Evolutionary conservation across 768 basidiomycete species (phyloP).

Genomic region (Boletus huronensis): DNA sequence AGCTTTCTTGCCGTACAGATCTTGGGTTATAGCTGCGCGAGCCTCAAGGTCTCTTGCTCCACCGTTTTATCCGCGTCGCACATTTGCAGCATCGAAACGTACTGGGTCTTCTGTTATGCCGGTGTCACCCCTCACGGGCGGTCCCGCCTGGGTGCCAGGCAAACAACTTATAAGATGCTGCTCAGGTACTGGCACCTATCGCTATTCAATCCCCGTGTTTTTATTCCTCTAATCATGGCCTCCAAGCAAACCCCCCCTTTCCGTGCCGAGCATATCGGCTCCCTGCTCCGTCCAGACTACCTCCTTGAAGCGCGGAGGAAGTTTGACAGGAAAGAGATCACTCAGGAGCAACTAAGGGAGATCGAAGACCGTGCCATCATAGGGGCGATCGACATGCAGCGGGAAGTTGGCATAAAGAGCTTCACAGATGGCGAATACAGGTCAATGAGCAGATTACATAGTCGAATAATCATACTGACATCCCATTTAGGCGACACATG

Average conservation of each 20-base stretch:
- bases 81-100: neutral
- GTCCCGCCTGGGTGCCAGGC: too few species aligned
- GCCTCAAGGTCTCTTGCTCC: neutral
- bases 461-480: neutral
- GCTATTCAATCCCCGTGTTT: neutral
- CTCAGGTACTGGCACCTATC: neutral
- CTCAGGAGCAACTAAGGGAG: slow-evolving; percentile 32
- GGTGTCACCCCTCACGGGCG: too few species aligned
- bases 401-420: slow-evolving; percentile 39
- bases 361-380: slow-evolving; percentile 40
- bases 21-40: neutral
- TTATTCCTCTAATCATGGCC: slow-evolving; percentile 8
- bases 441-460: slow-evolving; percentile 22
- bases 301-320: slow-evolving; percentile 37
- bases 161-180: slow-evolving; percentile 1
- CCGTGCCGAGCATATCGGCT: slow-evolving; percentile 45
- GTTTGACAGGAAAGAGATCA: slow-evolving; percentile 35
- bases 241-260: slow-evolving; percentile 37
- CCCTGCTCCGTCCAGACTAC: slow-evolving; percentile 39
- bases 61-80: neutral
- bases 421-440: slow-evolving; percentile 43
- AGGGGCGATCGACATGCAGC: slow-evolving; percentile 36
- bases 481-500: slow-evolving; percentile 24
- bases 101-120: neutral
- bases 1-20: neutral